Conservation (phyloP, 2,329 filamentous ascomycete species). For the Paramyrothecium sp. region DNA sequence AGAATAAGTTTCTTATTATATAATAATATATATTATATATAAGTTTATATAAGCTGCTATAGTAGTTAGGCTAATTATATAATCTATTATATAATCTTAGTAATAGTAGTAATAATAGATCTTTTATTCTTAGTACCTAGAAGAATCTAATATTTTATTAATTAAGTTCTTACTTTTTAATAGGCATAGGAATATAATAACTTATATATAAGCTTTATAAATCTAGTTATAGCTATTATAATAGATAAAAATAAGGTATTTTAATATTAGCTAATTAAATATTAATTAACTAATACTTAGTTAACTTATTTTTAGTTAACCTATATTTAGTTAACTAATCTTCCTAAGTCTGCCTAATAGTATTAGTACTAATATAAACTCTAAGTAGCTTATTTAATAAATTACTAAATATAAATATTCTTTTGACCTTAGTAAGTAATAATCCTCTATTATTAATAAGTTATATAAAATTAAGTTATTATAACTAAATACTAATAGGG, state of each 20-base stretch:
- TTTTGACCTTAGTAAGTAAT: background rate
- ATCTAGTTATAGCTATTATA: no score
- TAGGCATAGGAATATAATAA: no score
- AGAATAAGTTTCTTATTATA: background rate
- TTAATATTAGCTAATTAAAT: no score
- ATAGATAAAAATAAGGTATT: no score
- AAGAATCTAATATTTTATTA: background rate
- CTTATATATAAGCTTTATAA: background rate
- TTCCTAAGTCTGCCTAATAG: no score
- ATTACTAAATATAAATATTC: background rate
- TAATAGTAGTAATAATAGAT: slow-evolving; percentile 2
- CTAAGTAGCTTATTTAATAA: no score
- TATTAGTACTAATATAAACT: background rate
- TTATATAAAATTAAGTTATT: background rate
- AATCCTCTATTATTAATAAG: background rate
- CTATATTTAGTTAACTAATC: no score
- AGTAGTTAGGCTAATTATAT: background rate
- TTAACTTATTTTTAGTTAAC: no score
- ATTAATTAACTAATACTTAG: no score
- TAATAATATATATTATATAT: background rate
- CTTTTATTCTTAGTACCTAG: slow-evolving; percentile 1
- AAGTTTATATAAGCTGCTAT: background rate
- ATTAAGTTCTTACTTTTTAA: background rate
- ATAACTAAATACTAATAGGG: no score
- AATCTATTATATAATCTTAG: no score